These are phyloP conservation scores for Mycena rebaudengoi DNA, from an alignment of 768 basidiomycete species.

Conservation along the genomic window DNA sequence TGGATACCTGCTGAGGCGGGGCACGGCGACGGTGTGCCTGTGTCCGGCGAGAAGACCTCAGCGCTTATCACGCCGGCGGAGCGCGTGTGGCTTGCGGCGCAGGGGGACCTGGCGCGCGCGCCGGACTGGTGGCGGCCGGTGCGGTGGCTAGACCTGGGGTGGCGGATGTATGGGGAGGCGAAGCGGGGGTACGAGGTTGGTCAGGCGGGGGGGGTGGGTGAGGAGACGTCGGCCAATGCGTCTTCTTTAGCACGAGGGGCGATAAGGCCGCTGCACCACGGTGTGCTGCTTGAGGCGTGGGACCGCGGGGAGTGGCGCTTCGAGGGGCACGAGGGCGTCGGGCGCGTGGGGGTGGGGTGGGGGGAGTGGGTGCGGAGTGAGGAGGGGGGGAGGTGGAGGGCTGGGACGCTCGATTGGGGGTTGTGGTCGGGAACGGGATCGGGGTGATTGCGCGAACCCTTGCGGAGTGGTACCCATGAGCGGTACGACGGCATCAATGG, in stretches of 20 bases:
- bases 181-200: neutral
- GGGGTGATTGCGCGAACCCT: too few relatives aligned
- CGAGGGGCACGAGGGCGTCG: neutral
- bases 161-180: neutral
- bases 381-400: conserved; percentile 15
- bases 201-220: neutral
- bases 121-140: conserved; percentile 18
- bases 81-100: conserved; percentile 14
- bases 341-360: conserved; percentile 10
- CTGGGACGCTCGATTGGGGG: too few relatives aligned
- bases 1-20: too few relatives aligned
- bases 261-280: conserved; percentile 14
- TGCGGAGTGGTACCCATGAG: too few relatives aligned
- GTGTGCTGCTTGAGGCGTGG: conserved; percentile 6
- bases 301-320: conserved; percentile 22
- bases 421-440: too few relatives aligned
- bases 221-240: neutral
- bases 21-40: too few relatives aligned
- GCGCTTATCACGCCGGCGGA: neutral
- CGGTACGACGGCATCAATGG: too few relatives aligned
- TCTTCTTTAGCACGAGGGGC: too few relatives aligned
- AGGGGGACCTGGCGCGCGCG: conserved; percentile 11
- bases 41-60: too few relatives aligned
- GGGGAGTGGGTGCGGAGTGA: conserved; percentile 4
- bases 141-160: conserved; percentile 6